phyloP scores from a whole-genome alignment of 208 protist genomes.

The Trypanosoma lewisi region DNA sequence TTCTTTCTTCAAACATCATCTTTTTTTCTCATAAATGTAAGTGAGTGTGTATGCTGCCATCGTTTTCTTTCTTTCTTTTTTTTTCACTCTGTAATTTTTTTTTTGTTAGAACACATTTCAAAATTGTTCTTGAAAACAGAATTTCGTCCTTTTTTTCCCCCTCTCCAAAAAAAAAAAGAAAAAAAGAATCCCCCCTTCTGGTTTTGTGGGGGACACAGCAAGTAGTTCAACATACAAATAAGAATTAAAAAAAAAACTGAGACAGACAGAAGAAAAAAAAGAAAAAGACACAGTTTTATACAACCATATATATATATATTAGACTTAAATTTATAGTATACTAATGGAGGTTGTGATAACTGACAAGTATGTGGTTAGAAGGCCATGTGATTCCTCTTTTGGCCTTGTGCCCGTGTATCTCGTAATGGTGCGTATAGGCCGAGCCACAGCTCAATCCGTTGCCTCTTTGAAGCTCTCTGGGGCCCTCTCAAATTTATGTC shows the following conservation, averaged over 20 bases:
- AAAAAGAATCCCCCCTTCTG: too few species aligned
- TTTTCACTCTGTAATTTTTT: constrained; percentile 4
- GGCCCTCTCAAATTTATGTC: constrained; percentile 34
- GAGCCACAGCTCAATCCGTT: constrained; percentile 34
- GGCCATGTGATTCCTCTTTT: not conserved
- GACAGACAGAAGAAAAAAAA: not conserved
- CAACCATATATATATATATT: not conserved
- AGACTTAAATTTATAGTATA: not conserved
- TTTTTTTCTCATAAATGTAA: not conserved
- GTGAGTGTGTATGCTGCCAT: not conserved
- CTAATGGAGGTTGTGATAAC: not conserved
- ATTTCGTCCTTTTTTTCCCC: constrained; percentile 4
- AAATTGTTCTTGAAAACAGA: too few species aligned
- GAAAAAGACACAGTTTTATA: not conserved
- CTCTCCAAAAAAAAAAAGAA: too few species aligned
- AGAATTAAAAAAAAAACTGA: not conserved
- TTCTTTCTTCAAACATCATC: too few species aligned
- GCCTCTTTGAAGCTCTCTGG: constrained; percentile 34
- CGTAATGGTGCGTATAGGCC: constrained; percentile 34
- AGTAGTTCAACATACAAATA: not conserved
- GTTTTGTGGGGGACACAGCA: too few species aligned
- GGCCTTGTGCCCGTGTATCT: constrained; percentile 24
- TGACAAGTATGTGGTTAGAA: not conserved
- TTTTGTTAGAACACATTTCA: too few species aligned
- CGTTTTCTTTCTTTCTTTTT: constrained; percentile 8